Percentiles rank a stretch among this genome's conserved stretches.
phyloP scores from a whole-genome alignment of 176 grass and related monocot genomes.

The Canna indica region DNA sequence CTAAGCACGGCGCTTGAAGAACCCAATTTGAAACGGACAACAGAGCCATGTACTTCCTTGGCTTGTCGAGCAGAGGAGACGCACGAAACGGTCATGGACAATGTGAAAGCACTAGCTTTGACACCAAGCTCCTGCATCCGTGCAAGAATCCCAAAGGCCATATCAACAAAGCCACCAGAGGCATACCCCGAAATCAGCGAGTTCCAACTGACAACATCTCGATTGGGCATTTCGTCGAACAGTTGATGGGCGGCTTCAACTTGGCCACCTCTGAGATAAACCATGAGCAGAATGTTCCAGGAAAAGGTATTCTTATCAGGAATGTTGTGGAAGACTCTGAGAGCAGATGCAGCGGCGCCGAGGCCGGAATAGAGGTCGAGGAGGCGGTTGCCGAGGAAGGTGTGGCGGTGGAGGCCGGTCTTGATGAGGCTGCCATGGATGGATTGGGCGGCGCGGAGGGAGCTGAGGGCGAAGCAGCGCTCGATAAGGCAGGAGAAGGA shows the following conservation, averaged over 20 bases:
- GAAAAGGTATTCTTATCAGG: conserved; percentile 40
- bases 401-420: conserved; percentile 33
- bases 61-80: conserved; percentile 28
- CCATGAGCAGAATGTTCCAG: conserved; percentile 45
- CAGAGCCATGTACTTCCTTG: conserved; percentile 43
- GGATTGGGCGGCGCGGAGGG: conserved; percentile 23
- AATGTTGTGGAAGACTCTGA: conserved; percentile 34
- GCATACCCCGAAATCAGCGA: conserved; percentile 52
- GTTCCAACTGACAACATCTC: conserved; percentile 58
- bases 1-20: conserved; percentile 28
- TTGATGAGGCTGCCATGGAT: conserved; percentile 55
- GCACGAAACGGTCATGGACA: conserved; percentile 44
- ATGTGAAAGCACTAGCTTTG: conserved; percentile 50
- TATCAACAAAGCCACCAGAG: not conserved
- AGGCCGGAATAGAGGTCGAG: conserved; percentile 50
- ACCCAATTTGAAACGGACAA: conserved; percentile 30
- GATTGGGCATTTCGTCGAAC: conserved; percentile 54
- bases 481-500: conserved; percentile 32
- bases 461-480: conserved; percentile 26
- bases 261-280: conserved; percentile 13
- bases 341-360: conserved; percentile 19
- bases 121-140: conserved; percentile 42
- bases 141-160: conserved; percentile 27
- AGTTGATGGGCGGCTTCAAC: conserved; percentile 30
- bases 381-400: conserved; percentile 51